Evolutionary conservation across 257 asterid species (phyloP).

Genomic region (Solanum piurae): DNA sequence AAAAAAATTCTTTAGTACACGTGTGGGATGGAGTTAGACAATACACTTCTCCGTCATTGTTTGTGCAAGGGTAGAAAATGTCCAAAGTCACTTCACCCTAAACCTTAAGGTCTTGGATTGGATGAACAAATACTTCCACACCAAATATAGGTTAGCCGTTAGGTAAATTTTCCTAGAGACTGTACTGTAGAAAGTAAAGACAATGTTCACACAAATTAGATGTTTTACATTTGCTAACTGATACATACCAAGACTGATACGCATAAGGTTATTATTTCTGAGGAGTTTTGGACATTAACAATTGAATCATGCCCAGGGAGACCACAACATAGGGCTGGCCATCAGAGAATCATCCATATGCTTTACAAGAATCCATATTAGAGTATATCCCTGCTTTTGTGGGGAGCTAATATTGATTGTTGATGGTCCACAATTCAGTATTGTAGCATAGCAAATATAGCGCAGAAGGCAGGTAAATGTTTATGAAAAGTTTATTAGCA

Average conservation of each 20-base stretch:
- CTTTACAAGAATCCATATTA: background rate
- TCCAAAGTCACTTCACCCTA: background rate
- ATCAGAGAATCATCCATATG: background rate
- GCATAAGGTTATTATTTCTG: background rate
- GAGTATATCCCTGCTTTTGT: background rate
- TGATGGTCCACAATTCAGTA: background rate
- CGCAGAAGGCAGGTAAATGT: background rate
- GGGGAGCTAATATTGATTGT: background rate
- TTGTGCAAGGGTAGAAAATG: background rate
- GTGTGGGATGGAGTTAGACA: background rate
- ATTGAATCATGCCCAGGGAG: background rate
- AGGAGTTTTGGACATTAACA: background rate
- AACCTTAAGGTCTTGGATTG: background rate
- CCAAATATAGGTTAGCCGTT: background rate
- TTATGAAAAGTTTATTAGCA: background rate
- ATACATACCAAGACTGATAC: background rate
- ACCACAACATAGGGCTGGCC: background rate
- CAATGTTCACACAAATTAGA: background rate
- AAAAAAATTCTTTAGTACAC: background rate
- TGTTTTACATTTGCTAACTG: background rate
- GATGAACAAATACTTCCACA: background rate
- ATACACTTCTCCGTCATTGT: background rate
- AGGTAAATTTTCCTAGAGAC: background rate
- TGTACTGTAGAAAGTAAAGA: background rate
- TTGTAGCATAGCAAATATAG: background rate